phyloP scores from a whole-genome alignment of 2,329 filamentous ascomycete genomes.

The Cladosporium oxysporum region DNA sequence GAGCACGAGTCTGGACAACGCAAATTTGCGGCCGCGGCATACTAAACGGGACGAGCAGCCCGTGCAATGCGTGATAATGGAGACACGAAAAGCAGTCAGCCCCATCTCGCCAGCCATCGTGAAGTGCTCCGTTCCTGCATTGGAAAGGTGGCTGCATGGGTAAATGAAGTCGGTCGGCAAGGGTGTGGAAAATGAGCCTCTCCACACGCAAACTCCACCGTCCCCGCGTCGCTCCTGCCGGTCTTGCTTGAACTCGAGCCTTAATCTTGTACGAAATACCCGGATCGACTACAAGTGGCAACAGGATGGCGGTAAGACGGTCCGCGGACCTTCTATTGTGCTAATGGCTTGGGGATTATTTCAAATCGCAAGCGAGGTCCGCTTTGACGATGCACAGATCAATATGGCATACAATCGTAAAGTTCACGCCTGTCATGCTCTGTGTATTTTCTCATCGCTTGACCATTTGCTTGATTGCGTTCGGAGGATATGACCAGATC shows the following conservation, averaged over 20 bases:
- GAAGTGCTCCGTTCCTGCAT: constrained; percentile 17
- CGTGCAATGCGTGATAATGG: background rate
- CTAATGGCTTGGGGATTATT: background rate
- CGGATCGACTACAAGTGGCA: background rate
- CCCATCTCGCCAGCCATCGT: background rate
- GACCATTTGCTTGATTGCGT: background rate
- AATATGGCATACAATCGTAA: background rate
- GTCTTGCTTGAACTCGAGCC: background rate
- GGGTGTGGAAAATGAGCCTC: constrained; percentile 7
- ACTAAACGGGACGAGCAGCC: background rate
- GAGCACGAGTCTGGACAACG: background rate
- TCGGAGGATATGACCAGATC: background rate
- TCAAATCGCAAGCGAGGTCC: background rate
- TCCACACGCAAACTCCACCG: constrained; percentile 7
- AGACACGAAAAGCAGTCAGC: background rate
- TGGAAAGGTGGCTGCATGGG: constrained; percentile 17
- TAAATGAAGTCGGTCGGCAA: constrained; percentile 10
- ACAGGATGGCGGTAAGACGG: background rate
- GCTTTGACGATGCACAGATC: background rate
- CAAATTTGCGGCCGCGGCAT: background rate
- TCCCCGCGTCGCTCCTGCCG: constrained; percentile 13
- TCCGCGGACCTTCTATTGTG: background rate
- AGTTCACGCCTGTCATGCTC: background rate
- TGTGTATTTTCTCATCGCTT: background rate
- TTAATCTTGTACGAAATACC: background rate